phyloP scores from a whole-genome alignment of 164 flowering plant genomes.

The Macadamia integrifolia region DNA sequence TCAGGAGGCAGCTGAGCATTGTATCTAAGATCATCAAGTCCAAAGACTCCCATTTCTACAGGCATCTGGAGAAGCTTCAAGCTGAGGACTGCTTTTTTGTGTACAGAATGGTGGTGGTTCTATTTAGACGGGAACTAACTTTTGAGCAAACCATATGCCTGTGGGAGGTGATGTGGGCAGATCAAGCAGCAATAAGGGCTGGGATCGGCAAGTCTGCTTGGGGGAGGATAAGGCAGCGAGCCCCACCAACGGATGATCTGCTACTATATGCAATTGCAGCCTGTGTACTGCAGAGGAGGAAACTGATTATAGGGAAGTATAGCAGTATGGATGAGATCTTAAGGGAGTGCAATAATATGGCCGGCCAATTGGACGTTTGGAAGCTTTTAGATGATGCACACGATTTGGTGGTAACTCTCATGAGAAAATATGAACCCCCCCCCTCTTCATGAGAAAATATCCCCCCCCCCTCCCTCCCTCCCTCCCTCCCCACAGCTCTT shows the following conservation, averaged over 20 bases:
- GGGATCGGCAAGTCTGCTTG: slow-evolving; percentile 82
- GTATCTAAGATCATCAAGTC: slow-evolving; percentile 81
- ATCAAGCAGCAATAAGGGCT: slow-evolving; percentile 87
- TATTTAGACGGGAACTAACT: slow-evolving; percentile 79
- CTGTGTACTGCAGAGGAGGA: slow-evolving; percentile 78
- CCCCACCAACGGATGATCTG: slow-evolving; percentile 91
- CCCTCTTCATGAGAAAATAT: no score
- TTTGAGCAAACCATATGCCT: slow-evolving; percentile 86
- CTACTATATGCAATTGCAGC: slow-evolving; percentile 94
- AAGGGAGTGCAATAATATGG: slow-evolving; percentile 88
- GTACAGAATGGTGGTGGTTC: slow-evolving; percentile 96
- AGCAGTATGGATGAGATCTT: slow-evolving; percentile 92
- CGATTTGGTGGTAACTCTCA: slow-evolving; percentile 71
- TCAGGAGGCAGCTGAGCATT: slow-evolving; percentile 68
- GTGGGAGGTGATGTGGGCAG: slow-evolving; percentile 99
- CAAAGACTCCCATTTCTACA: slow-evolving; percentile 85
- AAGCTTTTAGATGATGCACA: slow-evolving; percentile 93
- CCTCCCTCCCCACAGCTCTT: no score
- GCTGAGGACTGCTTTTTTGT: slow-evolving; percentile 97
- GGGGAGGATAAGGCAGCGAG: slow-evolving; percentile 74
- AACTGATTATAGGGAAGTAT: slow-evolving; percentile 78
- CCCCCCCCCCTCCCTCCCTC: no score
- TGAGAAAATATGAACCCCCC: slow-evolving; percentile 47
- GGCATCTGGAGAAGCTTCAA: slow-evolving; percentile 77
- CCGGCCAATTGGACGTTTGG: slow-evolving; percentile 94